Percentiles rank a stretch among this genome's conserved stretches.
Evolutionary conservation across 805 yeast genomes (phyloP).

Genomic region (Myxozyma neglecta): DNA sequence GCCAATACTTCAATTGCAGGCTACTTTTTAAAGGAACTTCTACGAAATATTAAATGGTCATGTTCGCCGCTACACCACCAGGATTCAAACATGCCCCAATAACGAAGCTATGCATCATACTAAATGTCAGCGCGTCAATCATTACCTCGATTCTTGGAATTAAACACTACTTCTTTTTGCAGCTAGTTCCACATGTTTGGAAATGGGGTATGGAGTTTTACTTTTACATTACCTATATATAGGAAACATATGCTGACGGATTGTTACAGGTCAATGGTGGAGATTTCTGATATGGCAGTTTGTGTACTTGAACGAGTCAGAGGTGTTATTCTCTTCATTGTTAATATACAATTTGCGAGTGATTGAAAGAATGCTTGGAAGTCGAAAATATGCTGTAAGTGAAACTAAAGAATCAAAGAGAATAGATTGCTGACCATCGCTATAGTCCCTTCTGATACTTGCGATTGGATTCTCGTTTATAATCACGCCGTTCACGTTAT

Average conservation of each 20-base stretch:
- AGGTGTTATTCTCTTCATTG: conserved; percentile 42
- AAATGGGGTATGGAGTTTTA: conserved; percentile 35
- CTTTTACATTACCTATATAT: background rate
- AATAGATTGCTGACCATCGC: too few species aligned
- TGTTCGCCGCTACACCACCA: conserved; percentile 44
- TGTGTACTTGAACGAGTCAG: conserved; percentile 40
- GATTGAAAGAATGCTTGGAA: conserved; percentile 44
- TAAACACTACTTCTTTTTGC: conserved; percentile 41
- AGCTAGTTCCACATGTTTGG: conserved; percentile 41
- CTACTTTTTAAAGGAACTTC: background rate
- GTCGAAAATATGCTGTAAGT: conserved; percentile 41
- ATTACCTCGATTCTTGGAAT: conserved; percentile 42
- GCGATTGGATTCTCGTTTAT: conserved; percentile 30
- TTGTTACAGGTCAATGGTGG: conserved; percentile 41
- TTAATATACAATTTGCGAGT: conserved; percentile 44
- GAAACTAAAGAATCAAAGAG: too few species aligned
- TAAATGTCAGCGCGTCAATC: conserved; percentile 38
- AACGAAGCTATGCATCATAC: conserved; percentile 36
- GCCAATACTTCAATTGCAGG: too few species aligned
- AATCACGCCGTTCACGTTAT: conserved; percentile 31
- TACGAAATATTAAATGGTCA: background rate
- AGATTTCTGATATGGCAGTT: conserved; percentile 39
- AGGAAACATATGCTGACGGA: conserved; percentile 8
- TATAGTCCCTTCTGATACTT: conserved; percentile 31
- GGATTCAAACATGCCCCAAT: conserved; percentile 45